These are phyloP conservation scores for Alternaria arborescens DNA, from an alignment of 2,329 filamentous ascomycete genomes.

Conservation along the genomic window DNA sequence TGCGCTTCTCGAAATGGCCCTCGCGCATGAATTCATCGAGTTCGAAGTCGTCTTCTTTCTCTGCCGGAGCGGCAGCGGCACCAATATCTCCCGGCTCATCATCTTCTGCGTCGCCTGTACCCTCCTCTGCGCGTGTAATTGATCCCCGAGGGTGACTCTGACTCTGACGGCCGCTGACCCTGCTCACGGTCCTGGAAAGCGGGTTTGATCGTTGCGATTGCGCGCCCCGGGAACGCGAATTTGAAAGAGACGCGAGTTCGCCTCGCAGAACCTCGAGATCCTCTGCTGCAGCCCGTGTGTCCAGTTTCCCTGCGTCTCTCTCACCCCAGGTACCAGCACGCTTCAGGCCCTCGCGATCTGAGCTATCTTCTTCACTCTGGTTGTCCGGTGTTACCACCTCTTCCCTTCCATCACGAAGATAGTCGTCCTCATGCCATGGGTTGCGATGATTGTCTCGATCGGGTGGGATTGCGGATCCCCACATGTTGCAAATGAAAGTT, in stretches of 20 bases:
- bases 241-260: slow-evolving; percentile 64
- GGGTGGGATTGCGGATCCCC: slow-evolving; percentile 29
- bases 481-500: slow-evolving; percentile 27
- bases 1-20: slow-evolving; percentile 78
- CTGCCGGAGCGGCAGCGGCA: slow-evolving; percentile 46
- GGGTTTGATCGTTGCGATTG: slow-evolving; percentile 37
- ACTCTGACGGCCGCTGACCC: slow-evolving; percentile 36
- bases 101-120: slow-evolving; percentile 19
- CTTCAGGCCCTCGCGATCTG: slow-evolving; percentile 40
- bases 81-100: slow-evolving; percentile 34
- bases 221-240: slow-evolving; percentile 45
- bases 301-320: slow-evolving; percentile 63
- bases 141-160: slow-evolving; percentile 21
- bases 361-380: slow-evolving; percentile 29
- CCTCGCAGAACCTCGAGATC: slow-evolving; percentile 66
- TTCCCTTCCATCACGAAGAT: slow-evolving; percentile 29
- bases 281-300: slow-evolving; percentile 63
- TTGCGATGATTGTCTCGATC: slow-evolving; percentile 40
- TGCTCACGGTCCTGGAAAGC: slow-evolving; percentile 37
- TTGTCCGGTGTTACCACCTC: slow-evolving; percentile 16
- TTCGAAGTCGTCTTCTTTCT: slow-evolving; percentile 70
- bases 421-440: slow-evolving; percentile 47
- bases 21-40: slow-evolving; percentile 75
- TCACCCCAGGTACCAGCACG: slow-evolving; percentile 68
- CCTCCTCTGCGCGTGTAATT: slow-evolving; percentile 20